Evolutionary conservation across 176 grass and related monocot species (phyloP), one percentile per base, ranked within the genome.

Genomic region (Coix lacrymajobi): DNA sequence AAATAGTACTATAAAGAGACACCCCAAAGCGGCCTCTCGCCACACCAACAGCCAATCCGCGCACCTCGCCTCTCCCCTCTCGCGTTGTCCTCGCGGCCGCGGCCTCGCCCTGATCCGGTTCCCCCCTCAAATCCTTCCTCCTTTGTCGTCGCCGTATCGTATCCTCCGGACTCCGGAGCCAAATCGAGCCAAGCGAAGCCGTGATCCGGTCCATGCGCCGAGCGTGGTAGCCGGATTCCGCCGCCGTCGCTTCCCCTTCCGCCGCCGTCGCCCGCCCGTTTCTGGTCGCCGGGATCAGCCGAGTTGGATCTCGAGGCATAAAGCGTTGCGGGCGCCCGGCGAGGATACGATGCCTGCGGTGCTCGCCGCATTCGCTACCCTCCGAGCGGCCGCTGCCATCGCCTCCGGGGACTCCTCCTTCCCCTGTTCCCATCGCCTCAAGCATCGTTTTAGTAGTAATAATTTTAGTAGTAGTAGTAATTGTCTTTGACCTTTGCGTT

Each of bases 341-440:
- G 84, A 75, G 87, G 73, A 78, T 85, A 92, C 77, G 45, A 92
- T 92, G 91, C 81, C 91, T 92, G 87, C 84, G 91, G 91, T 87
- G 84, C 84, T 84, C 73, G 91, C 83, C 71, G 84, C 84, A 29
- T 87, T 62, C 84, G 58, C 75, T 32, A 83, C 57, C 81, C 84
- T 86, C 80, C 81, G 91, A 30, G 75, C 83, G 60, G 88, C 68
- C 58, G 73, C 88, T 5, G 91, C 84, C 77, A 66, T 87, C 76
- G 33, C 80, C 57, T 87, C 91, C 24, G 62, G 24, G 19, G 19
- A 62, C 71, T 37, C 80, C 13, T 58, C 84, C 49, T 89, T 87
- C 65, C 84, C 91, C 39, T 83, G 69, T 56, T 90, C 91, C 41
- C 81, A 89, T 51, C 94, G 86, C 39, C 88, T 91, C 56, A 87